phyloP scores from a whole-genome alignment of 305 asterid genomes.

The Fraxinus sp. region DNA sequence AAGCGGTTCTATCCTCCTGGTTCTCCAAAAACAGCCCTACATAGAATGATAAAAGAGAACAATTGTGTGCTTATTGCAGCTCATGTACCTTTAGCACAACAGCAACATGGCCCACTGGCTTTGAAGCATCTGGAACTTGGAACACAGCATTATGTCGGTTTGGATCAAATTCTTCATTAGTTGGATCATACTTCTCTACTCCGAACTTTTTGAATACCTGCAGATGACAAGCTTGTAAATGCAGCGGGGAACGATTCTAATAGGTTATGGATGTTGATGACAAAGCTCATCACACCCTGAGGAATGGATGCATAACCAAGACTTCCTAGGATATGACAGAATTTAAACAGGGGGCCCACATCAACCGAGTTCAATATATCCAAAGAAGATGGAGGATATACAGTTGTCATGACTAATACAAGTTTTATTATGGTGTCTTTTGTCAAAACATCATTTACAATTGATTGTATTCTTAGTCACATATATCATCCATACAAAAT shows the following conservation, averaged over 20 bases:
- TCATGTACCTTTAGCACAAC: constrained; percentile 47
- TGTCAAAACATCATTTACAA: background rate
- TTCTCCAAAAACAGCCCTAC: background rate
- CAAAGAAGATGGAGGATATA: constrained; percentile 1
- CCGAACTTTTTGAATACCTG: constrained; percentile 52
- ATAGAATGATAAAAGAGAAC: background rate
- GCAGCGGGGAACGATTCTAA: background rate
- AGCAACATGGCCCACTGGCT: constrained; percentile 44
- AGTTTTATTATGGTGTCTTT: background rate
- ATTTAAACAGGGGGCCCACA: background rate
- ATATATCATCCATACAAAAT: background rate
- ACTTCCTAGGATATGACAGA: background rate
- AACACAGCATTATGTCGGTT: constrained; percentile 47
- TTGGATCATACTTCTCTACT: constrained; percentile 44
- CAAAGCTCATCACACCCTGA: background rate
- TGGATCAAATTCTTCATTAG: constrained; percentile 56
- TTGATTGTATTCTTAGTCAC: background rate
- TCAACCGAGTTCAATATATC: background rate
- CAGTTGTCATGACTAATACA: background rate
- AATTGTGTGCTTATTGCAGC: background rate
- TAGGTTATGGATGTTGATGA: background rate
- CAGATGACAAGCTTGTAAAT: constrained; percentile 1
- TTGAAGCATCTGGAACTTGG: constrained; percentile 54
- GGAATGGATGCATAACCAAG: background rate
- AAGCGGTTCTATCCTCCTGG: background rate